A percentile compares a stretch with the other conserved stretches of the same genome.
phyloP scores from a whole-genome alignment of 2,329 filamentous ascomycete genomes.

The Trichoderma sp. region DNA sequence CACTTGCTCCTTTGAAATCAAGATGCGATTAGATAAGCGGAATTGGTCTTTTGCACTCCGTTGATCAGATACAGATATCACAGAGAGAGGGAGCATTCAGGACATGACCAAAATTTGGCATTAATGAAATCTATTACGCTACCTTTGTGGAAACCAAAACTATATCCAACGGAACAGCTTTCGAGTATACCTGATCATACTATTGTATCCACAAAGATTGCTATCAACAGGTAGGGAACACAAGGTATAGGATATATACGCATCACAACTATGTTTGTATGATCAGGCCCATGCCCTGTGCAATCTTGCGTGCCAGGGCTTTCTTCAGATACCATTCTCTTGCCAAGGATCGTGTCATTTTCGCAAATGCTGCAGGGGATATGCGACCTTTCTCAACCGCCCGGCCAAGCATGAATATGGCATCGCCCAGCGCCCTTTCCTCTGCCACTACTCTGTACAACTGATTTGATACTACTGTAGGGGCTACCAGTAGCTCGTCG shows the following conservation, averaged over 20 bases:
- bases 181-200: not conserved
- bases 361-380: conserved; percentile 73
- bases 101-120: not conserved
- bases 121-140: not conserved
- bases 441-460: conserved; percentile 88
- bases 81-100: not conserved
- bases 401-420: conserved; percentile 78
- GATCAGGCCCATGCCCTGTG: conserved; percentile 70
- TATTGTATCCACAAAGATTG: not conserved
- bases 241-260: not conserved
- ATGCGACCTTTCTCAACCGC: conserved; percentile 75
- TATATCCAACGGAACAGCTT: not conserved
- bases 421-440: conserved; percentile 82
- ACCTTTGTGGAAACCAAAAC: not conserved
- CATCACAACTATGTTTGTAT: not conserved
- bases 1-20: conserved; percentile 4
- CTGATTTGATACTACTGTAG: conserved; percentile 90
- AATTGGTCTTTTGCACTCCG: not conserved
- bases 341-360: conserved; percentile 73
- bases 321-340: conserved; percentile 85
- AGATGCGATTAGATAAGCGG: not conserved
- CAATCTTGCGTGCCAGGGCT: conserved; percentile 77
- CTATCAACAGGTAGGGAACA: not conserved
- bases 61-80: not conserved
- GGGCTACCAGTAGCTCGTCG: conserved; percentile 90